A percentile compares a stretch with the other conserved stretches of the same genome.
Conservation (phyloP, 2,329 filamentous ascomycete species). For the Malbranchea zuffiana region DNA sequence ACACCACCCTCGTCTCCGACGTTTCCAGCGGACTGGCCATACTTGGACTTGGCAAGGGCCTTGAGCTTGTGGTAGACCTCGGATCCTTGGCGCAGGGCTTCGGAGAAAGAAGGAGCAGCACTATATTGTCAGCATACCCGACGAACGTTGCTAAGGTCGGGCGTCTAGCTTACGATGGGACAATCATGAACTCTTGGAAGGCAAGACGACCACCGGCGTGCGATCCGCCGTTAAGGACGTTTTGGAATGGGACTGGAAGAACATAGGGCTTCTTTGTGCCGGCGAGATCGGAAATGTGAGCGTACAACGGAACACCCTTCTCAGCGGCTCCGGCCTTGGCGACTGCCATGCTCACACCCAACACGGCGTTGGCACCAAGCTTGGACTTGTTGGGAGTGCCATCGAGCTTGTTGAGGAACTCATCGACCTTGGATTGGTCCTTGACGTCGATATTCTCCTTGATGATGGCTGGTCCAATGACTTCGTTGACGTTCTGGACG, state of each 20-base stretch:
- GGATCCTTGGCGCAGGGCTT: slow-evolving; percentile 90
- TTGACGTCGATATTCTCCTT: slow-evolving; percentile 74
- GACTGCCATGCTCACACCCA: slow-evolving; percentile 72
- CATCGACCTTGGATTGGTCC: slow-evolving; percentile 73
- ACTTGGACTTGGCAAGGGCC: slow-evolving; percentile 95
- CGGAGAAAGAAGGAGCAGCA: slow-evolving; percentile 77
- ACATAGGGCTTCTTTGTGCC: slow-evolving; percentile 88
- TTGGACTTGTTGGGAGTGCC: slow-evolving; percentile 79
- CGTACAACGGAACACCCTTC: slow-evolving; percentile 79
- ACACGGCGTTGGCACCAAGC: slow-evolving; percentile 78
- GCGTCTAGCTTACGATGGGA: slow-evolving; percentile 54
- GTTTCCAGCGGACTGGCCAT: slow-evolving; percentile 96
- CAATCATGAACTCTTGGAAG: slow-evolving; percentile 96
- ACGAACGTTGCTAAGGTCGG: neutral
- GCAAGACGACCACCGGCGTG: slow-evolving; percentile 93
- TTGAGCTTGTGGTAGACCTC: slow-evolving; percentile 99
- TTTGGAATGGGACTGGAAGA: slow-evolving; percentile 85
- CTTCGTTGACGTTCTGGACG: slow-evolving; percentile 72
- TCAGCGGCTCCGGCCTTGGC: slow-evolving; percentile 83
- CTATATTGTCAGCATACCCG: slow-evolving; percentile 32
- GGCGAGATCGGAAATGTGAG: slow-evolving; percentile 75
- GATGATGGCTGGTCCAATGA: slow-evolving; percentile 71
- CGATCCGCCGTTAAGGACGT: slow-evolving; percentile 86
- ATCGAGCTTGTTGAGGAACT: slow-evolving; percentile 76
- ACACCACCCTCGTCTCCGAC: slow-evolving; percentile 99